Evolutionary conservation across 768 basidiomycete genomes (phyloP), one percentile per base, ranked within the genome.

Genomic region (Trametes cinnabarina): DNA sequence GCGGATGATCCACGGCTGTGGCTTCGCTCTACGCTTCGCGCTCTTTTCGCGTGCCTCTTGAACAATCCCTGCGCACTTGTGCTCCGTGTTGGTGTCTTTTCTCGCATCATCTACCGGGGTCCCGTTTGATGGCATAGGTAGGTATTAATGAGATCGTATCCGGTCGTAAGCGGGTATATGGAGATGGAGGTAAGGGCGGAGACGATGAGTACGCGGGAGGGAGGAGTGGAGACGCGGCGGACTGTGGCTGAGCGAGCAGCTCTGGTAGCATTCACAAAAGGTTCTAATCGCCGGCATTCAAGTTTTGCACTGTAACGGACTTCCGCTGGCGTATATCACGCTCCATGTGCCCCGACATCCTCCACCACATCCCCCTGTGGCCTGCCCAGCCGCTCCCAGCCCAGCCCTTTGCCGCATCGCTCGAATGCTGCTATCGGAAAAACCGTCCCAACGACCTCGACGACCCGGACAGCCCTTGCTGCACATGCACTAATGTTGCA

Each of bases 1-100:
- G 70, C 79, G 82, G 23, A 82, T 77, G 48, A 88, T 73, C 90
- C 90, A 92, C 53, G 90, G 86, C 58, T 88, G 88, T 0, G 83
- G 81, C 58, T 74, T 80, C 28, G 58, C 59, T 7, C 71, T 70
- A 47, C 76, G 67, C n/a, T 70, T 69, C 22, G 74, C 76, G 23
- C 78, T 72, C 62, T 74, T 76, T 60, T 78, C 75, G 39, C 76
- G 74, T 0, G 78, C 80, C 61, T 83, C 78, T 49, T 82, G 71
- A 19, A 87, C 76, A 30, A 84, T 74, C 8, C 82, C 83, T 54
- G 84, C 87, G 54, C 74, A 78, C 14, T 61, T 44, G 22, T 55
- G 48, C 35, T 66, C 58, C 14, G 58, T 12, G 30, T 12, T 32
- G 7, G 30, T 34, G 2, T 42, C 35, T n/a, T n/a, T n/a, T n/a